These are phyloP conservation scores for Xylariaceae sp. DNA, from an alignment of 2,329 filamentous ascomycete genomes.

Conservation along the genomic window DNA sequence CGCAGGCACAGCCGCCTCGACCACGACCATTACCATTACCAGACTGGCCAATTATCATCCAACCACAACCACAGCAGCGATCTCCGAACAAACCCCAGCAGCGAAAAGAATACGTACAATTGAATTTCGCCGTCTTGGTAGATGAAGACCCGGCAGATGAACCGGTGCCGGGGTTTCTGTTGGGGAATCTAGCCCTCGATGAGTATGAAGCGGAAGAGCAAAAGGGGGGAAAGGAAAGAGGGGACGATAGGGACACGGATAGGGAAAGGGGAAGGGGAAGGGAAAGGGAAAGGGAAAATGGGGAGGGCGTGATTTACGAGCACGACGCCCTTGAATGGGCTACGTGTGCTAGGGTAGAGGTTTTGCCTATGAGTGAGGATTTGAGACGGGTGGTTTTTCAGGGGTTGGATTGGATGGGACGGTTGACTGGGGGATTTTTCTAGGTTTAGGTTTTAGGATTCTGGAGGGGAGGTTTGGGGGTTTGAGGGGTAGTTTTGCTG, in stretches of 20 bases:
- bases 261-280: not conserved
- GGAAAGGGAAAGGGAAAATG: not conserved
- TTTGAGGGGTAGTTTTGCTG: too few relatives aligned
- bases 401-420: slow-evolving; percentile 13
- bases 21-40: too few relatives aligned
- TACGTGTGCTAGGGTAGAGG: slow-evolving; percentile 1
- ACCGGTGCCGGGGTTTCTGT: slow-evolving; percentile 22
- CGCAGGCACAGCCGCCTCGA: too few relatives aligned
- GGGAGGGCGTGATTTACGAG: not conserved
- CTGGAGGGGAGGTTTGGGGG: too few relatives aligned
- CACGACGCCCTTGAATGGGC: slow-evolving; percentile 15
- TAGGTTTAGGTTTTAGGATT: not conserved
- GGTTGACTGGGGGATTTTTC: slow-evolving; percentile 3
- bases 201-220: not conserved
- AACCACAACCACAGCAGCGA: too few relatives aligned
- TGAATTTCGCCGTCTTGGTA: slow-evolving; percentile 29
- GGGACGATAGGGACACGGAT: not conserved
- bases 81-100: slow-evolving; percentile 3
- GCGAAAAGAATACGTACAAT: slow-evolving; percentile 20
- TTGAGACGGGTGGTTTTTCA: slow-evolving; percentile 8
- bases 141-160: slow-evolving; percentile 27
- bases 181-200: not conserved
- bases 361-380: slow-evolving; percentile 12
- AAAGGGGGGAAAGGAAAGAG: not conserved
- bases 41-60: too few relatives aligned